Conservation (phyloP, 306 rosid species). For the Cicer arietinum region DNA sequence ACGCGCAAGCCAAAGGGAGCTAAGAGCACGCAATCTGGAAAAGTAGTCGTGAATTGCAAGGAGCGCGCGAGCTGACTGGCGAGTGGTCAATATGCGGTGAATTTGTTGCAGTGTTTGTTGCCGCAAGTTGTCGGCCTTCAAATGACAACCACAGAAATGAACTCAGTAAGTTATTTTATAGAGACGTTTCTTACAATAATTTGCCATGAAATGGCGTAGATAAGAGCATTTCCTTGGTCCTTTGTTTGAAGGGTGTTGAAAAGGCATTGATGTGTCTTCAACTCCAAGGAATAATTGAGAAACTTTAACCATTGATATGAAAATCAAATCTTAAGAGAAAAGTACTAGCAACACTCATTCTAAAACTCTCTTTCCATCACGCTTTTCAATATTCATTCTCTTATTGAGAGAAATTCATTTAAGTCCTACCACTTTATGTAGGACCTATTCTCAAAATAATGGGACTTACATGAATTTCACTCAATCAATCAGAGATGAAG, state of each 20-base stretch:
- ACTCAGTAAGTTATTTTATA: neutral
- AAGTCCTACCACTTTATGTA: no score
- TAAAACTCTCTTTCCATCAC: no score
- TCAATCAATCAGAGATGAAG: no score
- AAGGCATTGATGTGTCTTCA: neutral
- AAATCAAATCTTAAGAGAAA: neutral
- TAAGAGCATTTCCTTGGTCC: slow-evolving; percentile 5
- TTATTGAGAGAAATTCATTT: no score
- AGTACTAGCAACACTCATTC: no score
- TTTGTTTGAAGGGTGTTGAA: neutral
- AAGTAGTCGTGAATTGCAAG: slow-evolving; percentile 83
- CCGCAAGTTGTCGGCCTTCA: slow-evolving; percentile 84
- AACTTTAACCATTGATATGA: neutral
- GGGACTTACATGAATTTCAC: no score
- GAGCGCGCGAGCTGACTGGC: slow-evolving; percentile 89
- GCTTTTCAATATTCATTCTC: no score
- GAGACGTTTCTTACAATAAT: slow-evolving; percentile 11
- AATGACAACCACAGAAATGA: slow-evolving; percentile 11
- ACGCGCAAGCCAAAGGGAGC: slow-evolving; percentile 93
- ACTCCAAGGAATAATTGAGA: neutral
- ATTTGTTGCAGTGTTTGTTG: slow-evolving; percentile 90
- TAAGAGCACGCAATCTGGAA: slow-evolving; percentile 83
- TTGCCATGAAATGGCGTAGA: slow-evolving; percentile 7
- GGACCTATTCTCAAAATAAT: no score
- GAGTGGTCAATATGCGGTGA: slow-evolving; percentile 81